phyloP scores from a whole-genome alignment of 192 early-diverging fungal species.

The Helicostylum pulchrum region DNA sequence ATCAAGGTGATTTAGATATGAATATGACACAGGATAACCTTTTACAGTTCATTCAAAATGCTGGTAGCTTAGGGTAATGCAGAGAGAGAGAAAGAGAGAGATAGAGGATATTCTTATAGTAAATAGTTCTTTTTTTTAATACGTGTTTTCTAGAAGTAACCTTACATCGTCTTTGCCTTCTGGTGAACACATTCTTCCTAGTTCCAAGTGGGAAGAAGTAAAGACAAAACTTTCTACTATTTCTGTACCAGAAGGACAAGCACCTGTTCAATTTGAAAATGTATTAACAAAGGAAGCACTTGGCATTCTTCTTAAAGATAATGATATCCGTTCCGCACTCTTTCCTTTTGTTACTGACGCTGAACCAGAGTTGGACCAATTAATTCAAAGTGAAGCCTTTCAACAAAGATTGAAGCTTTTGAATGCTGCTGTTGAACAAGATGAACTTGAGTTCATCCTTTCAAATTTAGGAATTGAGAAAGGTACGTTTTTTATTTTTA shows the following conservation, averaged over 20 bases:
- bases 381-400: slow-evolving; percentile 6
- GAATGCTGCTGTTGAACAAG: slow-evolving; percentile 2
- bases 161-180: too few relatives aligned
- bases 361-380: not conserved
- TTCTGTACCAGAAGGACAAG: not conserved
- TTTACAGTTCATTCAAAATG: slow-evolving; percentile 31
- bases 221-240: not conserved
- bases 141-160: too few relatives aligned
- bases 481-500: slow-evolving; percentile 1
- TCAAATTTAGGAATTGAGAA: not conserved
- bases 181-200: not conserved
- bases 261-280: not conserved
- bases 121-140: too few relatives aligned
- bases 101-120: not conserved
- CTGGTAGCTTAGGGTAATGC: slow-evolving; percentile 27
- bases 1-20: slow-evolving; percentile 11
- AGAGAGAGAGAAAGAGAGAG: not conserved
- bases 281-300: slow-evolving; percentile 41
- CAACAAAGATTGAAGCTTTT: slow-evolving; percentile 4
- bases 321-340: slow-evolving; percentile 36
- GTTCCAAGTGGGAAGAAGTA: not conserved
- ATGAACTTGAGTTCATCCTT: slow-evolving; percentile 1
- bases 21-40: slow-evolving; percentile 28
- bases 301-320: slow-evolving; percentile 39
- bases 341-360: slow-evolving; percentile 47